Conservation (phyloP, 2,329 filamentous ascomycete genomes). For the Penicillium hesseltinei region DNA sequence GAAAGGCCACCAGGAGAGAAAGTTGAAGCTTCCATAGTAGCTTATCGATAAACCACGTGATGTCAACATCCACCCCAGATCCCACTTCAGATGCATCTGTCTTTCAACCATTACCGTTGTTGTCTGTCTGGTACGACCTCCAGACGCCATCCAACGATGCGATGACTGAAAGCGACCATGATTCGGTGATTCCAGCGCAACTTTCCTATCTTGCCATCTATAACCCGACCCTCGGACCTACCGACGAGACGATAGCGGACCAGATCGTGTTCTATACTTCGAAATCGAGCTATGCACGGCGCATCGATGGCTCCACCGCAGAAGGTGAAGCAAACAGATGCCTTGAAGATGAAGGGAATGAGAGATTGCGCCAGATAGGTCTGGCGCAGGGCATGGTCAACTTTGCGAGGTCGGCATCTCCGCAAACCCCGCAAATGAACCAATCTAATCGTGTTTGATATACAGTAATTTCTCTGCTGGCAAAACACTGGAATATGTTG, state of each 20-base stretch:
- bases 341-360: slow-evolving; percentile 69
- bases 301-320: slow-evolving; percentile 12
- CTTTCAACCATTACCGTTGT: slow-evolving; percentile 6
- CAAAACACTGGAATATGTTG: slow-evolving; percentile 74
- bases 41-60: slow-evolving; percentile 37
- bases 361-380: slow-evolving; percentile 86
- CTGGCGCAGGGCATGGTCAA: slow-evolving; percentile 95
- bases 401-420: slow-evolving; percentile 65
- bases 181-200: slow-evolving; percentile 68
- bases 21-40: slow-evolving; percentile 10
- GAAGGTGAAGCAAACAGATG: slow-evolving; percentile 31
- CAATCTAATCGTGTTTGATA: slow-evolving; percentile 16
- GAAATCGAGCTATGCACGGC: slow-evolving; percentile 30
- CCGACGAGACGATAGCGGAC: slow-evolving; percentile 70
- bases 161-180: slow-evolving; percentile 40
- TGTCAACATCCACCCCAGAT: slow-evolving; percentile 30
- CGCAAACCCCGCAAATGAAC: slow-evolving; percentile 11
- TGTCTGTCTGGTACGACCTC: slow-evolving; percentile 12
- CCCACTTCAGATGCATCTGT: slow-evolving; percentile 15
- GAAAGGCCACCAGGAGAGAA: neutral
- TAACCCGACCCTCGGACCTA: slow-evolving; percentile 75
- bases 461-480: slow-evolving; percentile 75
- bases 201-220: slow-evolving; percentile 92
- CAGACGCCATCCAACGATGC: slow-evolving; percentile 26
- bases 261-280: slow-evolving; percentile 95